These are phyloP conservation scores for Penicillium verrucosum DNA, from an alignment of 2,329 filamentous ascomycete species.

Conservation along the genomic window DNA sequence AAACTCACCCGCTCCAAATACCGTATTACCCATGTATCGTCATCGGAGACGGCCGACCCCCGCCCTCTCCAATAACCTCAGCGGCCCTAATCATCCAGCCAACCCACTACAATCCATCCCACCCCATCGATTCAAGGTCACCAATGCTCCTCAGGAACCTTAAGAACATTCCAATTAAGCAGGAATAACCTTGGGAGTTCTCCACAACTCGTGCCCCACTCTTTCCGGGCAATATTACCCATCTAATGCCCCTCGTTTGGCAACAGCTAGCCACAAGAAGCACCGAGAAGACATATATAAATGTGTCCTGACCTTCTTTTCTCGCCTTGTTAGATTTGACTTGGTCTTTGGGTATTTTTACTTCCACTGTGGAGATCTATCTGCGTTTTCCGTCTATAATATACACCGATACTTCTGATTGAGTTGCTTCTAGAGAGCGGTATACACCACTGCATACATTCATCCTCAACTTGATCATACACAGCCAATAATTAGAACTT, in stretches of 20 bases:
- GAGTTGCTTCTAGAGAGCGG: background rate
- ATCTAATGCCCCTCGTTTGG: background rate
- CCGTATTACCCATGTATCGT: background rate
- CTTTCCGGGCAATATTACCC: background rate
- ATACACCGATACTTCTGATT: background rate
- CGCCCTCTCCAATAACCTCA: constrained; percentile 1
- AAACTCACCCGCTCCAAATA: background rate
- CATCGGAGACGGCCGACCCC: constrained; percentile 29
- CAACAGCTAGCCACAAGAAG: background rate
- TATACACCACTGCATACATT: background rate
- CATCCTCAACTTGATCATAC: background rate
- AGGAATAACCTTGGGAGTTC: constrained; percentile 6
- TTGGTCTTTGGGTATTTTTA: background rate
- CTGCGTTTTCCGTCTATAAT: background rate
- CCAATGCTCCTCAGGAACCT: background rate
- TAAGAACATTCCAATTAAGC: constrained; percentile 6
- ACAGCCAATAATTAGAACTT: background rate
- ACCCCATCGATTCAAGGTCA: background rate
- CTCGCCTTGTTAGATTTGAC: background rate
- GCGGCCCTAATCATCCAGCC: background rate
- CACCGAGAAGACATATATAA: background rate
- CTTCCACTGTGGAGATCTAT: background rate
- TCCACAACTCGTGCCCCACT: background rate
- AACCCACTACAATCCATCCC: background rate
- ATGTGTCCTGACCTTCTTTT: background rate